Conservation (phyloP, 148 eudicot genomes). For the Rheum nobile region DNA sequence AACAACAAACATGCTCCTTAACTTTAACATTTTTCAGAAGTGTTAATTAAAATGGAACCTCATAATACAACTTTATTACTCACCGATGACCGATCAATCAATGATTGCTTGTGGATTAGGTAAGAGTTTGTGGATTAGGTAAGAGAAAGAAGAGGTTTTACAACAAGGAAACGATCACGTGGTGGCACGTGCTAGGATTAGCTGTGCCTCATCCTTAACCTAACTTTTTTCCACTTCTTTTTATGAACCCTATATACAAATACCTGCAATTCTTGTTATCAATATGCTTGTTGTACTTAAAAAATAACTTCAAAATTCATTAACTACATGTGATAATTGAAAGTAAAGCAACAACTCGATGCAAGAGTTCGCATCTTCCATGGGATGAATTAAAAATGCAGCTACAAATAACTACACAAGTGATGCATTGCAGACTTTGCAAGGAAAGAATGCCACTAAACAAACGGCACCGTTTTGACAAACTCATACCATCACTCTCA, state of each 20-base stretch:
- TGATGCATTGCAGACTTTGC: not conserved
- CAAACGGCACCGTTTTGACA: not conserved
- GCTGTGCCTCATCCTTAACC: not conserved
- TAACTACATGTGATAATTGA: too few species aligned
- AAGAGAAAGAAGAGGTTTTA: not conserved
- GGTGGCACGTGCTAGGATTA: not conserved
- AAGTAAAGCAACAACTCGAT: too few species aligned
- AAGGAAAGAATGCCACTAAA: not conserved
- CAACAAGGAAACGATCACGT: not conserved
- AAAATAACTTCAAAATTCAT: too few species aligned
- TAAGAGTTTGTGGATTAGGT: not conserved
- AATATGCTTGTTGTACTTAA: too few species aligned
- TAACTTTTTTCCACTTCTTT: not conserved
- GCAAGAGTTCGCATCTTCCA: too few species aligned
- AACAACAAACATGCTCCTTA: not conserved
- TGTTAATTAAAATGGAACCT: not conserved
- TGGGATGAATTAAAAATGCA: too few species aligned
- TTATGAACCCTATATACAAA: not conserved
- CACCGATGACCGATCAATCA: too few species aligned
- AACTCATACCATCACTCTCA: not conserved
- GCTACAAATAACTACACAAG: not conserved
- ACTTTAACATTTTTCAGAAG: not conserved
- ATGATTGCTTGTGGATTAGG: conserved; percentile 2
- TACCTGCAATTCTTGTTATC: too few species aligned
- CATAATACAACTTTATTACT: too few species aligned